Percentiles rank a stretch among this genome's conserved stretches.
Conservation (phyloP, 2,329 filamentous ascomycete species). For the Fusarium sp. region DNA sequence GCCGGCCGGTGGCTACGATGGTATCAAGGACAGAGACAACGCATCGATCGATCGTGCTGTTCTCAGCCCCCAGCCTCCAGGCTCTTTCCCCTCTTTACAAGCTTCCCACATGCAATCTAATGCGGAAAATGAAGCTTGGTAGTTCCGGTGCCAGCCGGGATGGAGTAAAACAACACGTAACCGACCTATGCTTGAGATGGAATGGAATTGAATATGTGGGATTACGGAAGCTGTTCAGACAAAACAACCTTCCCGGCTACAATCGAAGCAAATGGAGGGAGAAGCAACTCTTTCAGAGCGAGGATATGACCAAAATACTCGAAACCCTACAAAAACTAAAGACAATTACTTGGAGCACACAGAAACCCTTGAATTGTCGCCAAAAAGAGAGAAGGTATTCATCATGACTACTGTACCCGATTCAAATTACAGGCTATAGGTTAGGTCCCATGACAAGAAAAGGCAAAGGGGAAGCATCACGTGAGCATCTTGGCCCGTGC, state of each 20-base stretch:
- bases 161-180: neutral
- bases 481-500: conserved; percentile 39
- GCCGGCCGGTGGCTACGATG: neutral
- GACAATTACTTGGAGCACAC: neutral
- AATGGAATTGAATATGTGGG: neutral
- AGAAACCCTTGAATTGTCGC: neutral
- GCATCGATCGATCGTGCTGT: neutral
- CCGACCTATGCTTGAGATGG: neutral
- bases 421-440: neutral
- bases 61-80: neutral
- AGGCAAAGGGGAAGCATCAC: conserved; percentile 15
- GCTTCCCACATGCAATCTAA: neutral
- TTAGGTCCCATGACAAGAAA: neutral
- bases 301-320: neutral
- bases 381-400: neutral
- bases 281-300: neutral
- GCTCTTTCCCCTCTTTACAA: neutral
- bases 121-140: neutral
- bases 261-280: neutral
- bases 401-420: neutral
- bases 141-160: neutral
- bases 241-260: neutral
- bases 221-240: neutral
- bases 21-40: neutral
- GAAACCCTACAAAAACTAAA: too few relatives aligned